These are phyloP conservation scores for Polygonum aviculare DNA, from an alignment of 148 eudicot species.

Conservation along the genomic window DNA sequence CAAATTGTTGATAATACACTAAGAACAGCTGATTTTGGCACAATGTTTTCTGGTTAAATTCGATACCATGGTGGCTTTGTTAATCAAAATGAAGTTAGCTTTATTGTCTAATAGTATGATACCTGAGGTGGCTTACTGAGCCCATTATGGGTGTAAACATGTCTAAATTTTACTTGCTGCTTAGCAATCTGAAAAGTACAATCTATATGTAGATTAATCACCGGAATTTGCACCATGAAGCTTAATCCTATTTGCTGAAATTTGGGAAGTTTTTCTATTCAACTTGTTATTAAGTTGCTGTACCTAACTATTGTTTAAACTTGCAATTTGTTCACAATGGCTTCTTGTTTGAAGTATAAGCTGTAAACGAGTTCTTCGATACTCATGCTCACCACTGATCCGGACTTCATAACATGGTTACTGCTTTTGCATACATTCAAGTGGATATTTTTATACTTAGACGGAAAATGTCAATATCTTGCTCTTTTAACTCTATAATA, in stretches of 20 bases:
- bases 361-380: neutral
- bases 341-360: neutral
- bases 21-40: neutral
- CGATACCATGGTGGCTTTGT: neutral
- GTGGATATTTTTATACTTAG: neutral
- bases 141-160: neutral
- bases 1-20: neutral
- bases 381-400: neutral
- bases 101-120: neutral
- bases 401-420: neutral
- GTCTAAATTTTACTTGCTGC: neutral
- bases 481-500: neutral
- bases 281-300: neutral
- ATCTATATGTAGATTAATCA: neutral
- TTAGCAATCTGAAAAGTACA: neutral
- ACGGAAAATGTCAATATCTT: neutral
- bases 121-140: neutral
- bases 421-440: neutral
- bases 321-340: slow-evolving; percentile 1
- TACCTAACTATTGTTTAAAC: neutral
- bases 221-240: neutral
- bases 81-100: neutral
- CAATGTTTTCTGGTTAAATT: neutral
- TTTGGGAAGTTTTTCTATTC: neutral
- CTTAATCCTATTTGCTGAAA: neutral